Base-by-base conservation (phyloP, 164 flowering plant species). In the Litsea cubeba region DNA sequence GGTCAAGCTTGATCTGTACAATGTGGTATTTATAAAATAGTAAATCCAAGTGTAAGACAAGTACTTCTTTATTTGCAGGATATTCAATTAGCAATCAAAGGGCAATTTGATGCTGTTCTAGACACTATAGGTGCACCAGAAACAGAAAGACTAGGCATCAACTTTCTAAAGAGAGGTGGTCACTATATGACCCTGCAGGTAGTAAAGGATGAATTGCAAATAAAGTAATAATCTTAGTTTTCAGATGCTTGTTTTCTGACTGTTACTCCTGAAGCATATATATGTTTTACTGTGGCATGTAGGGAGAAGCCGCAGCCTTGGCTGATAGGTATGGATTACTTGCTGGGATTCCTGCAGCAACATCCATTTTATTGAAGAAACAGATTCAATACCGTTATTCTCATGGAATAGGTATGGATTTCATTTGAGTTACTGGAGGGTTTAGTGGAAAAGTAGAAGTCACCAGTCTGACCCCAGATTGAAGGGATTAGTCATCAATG, bases 161-260 rank as follows among this genome's bases (percentile, higher is more conserved):
- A 84, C 78, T 76, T 95, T 71, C 81, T 92, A 72, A 91, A 79
- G 75, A 84, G 82, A 84, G 98, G 97, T 58, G 99, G 98, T 67
- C 87, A 91, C 78, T 96, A 96, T 78, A 92, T 96, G 99, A 96
- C 98, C 67, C 84, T 95, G 79, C 99, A 93, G 94, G 99, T 90
- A 82, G 50, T 78, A 58, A 60, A 62, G 69, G 68, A 64, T 63
- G 54, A 23, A 23, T 62, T 18, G 24, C 20, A 35, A 68, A 49
- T 40, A 18, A 20, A 20, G 7, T 40, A 74, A 20, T 8, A 65
- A 22, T 17, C 8, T n/a, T 23, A 46, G 26, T 46, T 40, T 8
- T 62, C 65, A 50, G 30, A 62, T 69, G 20, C 28, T 71, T 74
- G 28, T 35, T 65, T 73, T 35, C 25, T 20, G 63, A 67, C 23